A percentile compares a stretch with the other conserved stretches of the same genome.
Evolutionary conservation across 768 basidiomycete species (phyloP).

Genomic region (Astraeus odoratus): DNA sequence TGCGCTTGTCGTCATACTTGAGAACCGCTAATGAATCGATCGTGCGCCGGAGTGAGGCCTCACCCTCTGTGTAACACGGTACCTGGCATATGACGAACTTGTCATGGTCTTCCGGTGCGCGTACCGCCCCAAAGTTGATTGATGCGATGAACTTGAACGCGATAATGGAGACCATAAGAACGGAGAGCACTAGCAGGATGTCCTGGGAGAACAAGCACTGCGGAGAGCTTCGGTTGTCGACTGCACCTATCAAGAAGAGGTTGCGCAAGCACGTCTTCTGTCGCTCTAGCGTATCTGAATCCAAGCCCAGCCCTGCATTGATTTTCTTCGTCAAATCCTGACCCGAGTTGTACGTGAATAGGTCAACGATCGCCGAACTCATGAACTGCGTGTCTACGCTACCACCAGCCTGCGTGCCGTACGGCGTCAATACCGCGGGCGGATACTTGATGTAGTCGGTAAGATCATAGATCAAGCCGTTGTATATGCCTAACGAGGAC

Average conservation of each 20-base stretch:
- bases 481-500: constrained; percentile 76
- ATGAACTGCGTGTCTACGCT: constrained; percentile 58
- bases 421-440: constrained; percentile 47
- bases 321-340: constrained; percentile 75
- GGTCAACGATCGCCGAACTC: constrained; percentile 53
- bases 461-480: constrained; percentile 81
- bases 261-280: constrained; percentile 91
- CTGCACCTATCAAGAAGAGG: constrained; percentile 83
- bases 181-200: constrained; percentile 81
- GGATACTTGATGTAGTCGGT: constrained; percentile 70
- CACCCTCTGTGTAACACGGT: constrained; percentile 97
- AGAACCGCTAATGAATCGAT: constrained; percentile 92
- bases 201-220: constrained; percentile 91
- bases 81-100: constrained; percentile 98
- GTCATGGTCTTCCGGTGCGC: constrained; percentile 91
- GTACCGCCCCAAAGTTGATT: constrained; percentile 69
- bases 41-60: constrained; percentile 73
- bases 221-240: constrained; percentile 86
- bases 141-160: constrained; percentile 95
- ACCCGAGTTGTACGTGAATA: constrained; percentile 76
- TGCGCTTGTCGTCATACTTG: constrained; percentile 98
- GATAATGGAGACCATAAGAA: constrained; percentile 91
- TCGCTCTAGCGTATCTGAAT: constrained; percentile 48
- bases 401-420: constrained; percentile 37
- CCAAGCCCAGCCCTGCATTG: constrained; percentile 50